phyloP scores from a whole-genome alignment of 192 early-diverging fungal genomes.

The Hyaloraphidium curvatum region DNA sequence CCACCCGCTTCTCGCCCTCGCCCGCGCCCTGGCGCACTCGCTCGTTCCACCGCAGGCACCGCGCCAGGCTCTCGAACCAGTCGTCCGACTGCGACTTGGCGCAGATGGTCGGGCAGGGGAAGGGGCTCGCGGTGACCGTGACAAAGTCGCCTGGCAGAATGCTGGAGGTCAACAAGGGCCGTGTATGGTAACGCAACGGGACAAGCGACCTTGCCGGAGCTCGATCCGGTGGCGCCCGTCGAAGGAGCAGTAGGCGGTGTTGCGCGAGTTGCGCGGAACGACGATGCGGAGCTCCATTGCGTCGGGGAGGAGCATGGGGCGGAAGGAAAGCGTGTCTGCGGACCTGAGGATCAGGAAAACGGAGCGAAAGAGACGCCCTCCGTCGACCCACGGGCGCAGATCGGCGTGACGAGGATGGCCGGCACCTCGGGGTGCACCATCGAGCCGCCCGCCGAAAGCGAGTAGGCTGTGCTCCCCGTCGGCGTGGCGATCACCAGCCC shows the following conservation, averaged over 20 bases:
- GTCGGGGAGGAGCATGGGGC: conserved; percentile 91
- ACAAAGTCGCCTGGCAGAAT: conserved; percentile 57
- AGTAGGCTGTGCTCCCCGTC: conserved; percentile 78
- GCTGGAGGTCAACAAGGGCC: neutral
- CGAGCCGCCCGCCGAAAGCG: conserved; percentile 80
- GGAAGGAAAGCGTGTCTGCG: conserved; percentile 52
- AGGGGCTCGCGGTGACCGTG: conserved; percentile 62
- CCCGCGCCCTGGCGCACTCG: conserved; percentile 63
- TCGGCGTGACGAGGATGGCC: conserved; percentile 52
- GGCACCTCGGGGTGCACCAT: conserved; percentile 88
- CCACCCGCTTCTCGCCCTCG: conserved; percentile 5
- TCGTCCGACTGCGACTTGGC: conserved; percentile 48
- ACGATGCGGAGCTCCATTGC: conserved; percentile 74
- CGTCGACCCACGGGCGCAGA: conserved; percentile 30
- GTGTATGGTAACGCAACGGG: conserved; percentile 9
- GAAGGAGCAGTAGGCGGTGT: conserved; percentile 66
- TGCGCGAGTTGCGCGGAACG: conserved; percentile 62
- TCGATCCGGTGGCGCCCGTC: conserved; percentile 87
- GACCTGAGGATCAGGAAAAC: neutral
- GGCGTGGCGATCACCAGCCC: conserved; percentile 86
- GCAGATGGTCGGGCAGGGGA: conserved; percentile 79
- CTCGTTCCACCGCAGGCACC: conserved; percentile 87
- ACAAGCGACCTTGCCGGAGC: conserved; percentile 20
- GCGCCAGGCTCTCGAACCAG: conserved; percentile 75
- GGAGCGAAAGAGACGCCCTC: neutral